These are phyloP conservation scores for Athelia psychrophila DNA, from an alignment of 1,284 basidiomycete species.

Conservation along the genomic window DNA sequence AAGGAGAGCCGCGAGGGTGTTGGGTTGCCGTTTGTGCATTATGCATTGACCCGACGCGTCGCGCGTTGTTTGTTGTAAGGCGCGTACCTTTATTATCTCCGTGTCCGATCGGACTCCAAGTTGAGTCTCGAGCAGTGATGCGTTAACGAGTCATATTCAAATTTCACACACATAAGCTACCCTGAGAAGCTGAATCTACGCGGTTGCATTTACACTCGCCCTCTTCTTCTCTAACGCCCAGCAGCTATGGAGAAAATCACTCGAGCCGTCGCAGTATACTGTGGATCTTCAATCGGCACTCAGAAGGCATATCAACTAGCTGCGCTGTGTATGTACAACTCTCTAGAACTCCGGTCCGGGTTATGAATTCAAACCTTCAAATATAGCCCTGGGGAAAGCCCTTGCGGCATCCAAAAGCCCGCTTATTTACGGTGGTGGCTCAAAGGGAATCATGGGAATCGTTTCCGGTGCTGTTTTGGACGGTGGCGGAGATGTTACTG, in stretches of 20 bases:
- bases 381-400: slow-evolving; percentile 70
- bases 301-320: slow-evolving; percentile 60
- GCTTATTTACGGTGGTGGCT: slow-evolving; percentile 87
- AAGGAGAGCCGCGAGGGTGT: slow-evolving; percentile 3
- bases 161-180: no score
- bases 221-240: not conserved
- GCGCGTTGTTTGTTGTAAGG: no score
- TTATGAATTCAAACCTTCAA: slow-evolving; percentile 2
- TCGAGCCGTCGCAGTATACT: slow-evolving; percentile 72
- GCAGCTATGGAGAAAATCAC: not conserved
- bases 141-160: no score
- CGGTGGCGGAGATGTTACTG: slow-evolving; percentile 75
- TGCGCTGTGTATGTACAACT: slow-evolving; percentile 57
- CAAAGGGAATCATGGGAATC: slow-evolving; percentile 83
- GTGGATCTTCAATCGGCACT: slow-evolving; percentile 71
- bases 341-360: not conserved
- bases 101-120: no score
- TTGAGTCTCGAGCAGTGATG: no score
- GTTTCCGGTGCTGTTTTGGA: slow-evolving; percentile 71
- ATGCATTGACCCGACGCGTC: no score
- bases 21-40: no score
- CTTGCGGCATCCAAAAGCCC: slow-evolving; percentile 63
- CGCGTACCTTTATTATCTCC: no score
- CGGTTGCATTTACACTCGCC: no score
- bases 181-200: no score